Evolutionary conservation across 1,139 yeast genomes (phyloP), one percentile per base, ranked within the genome.

Genomic region (Pichia sp.): DNA sequence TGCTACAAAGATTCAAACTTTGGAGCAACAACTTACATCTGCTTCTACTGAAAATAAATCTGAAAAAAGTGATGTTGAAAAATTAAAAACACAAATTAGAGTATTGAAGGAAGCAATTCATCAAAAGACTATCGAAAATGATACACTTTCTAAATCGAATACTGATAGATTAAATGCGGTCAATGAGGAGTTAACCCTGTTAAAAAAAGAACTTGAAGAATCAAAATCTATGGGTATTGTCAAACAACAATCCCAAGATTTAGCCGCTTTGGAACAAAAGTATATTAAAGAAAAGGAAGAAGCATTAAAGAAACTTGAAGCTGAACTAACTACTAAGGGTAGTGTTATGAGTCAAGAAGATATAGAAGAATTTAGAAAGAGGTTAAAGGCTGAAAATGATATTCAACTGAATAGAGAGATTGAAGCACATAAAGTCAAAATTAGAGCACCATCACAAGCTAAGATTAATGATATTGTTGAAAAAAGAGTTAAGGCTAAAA

Each of bases 381-480:
- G 47, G 21, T 28, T 55, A 27, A 47, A 49, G 33, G 50, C 45
- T 9, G 59, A 56, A 32, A 40, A 49, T 29, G 53, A 53, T 8
- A 43, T 49, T 3, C 42, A 34, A 35, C 40, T 43, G 25, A 45
- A 24, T 14, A 41, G 47, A 24, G 60, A 57, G 35, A 45, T 54
- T 33, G 57, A 54, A 31, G 53, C 55, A 2, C 55, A 55, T 30
- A 56, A 56, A 37, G 55, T 47, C 28, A 50, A 50, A 31, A 41
- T 56, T 27, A 47, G 60, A 31, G 59, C 59, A 3, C 61, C 61
- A 23, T 49, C 54, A 9, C 59, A 56, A 37, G 62, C 59, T 3
- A 56, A 53, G 40, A 55, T 60, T 26, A 54, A 52, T 42, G 60
- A 55, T 21, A 54, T 57, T 18, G 54, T 54, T 37, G 62, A 60